Evolutionary conservation across 805 yeast species (phyloP).

Genomic region (Candida peoriensis): DNA sequence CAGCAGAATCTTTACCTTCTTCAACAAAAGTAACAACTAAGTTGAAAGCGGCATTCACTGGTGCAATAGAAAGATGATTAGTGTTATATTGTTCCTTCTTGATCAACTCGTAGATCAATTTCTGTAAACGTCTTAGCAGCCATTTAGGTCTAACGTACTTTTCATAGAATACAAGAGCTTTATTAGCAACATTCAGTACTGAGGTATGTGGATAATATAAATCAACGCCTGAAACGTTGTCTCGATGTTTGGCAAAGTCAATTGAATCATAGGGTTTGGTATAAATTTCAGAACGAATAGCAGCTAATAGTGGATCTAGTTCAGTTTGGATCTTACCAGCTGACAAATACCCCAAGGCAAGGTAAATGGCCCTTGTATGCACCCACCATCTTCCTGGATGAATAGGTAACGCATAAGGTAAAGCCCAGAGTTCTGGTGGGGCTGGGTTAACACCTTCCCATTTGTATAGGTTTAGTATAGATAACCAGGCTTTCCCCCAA

Average conservation of each 20-base stretch:
- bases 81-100: slow-evolving; percentile 76
- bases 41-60: slow-evolving; percentile 84
- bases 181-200: slow-evolving; percentile 58
- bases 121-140: slow-evolving; percentile 49
- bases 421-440: slow-evolving; percentile 89
- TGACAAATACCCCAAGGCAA: slow-evolving; percentile 80
- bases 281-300: slow-evolving; percentile 78
- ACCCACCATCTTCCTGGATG: slow-evolving; percentile 99
- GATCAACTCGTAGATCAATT: slow-evolving; percentile 55
- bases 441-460: slow-evolving; percentile 99
- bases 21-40: slow-evolving; percentile 64
- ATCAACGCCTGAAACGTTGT: slow-evolving; percentile 87
- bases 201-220: slow-evolving; percentile 88
- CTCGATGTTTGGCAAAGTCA: slow-evolving; percentile 66
- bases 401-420: slow-evolving; percentile 76
- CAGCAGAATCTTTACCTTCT: slow-evolving; percentile 64
- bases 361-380: slow-evolving; percentile 88
- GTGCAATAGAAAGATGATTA: slow-evolving; percentile 82
- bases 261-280: slow-evolving; percentile 56
- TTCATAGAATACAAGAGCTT: slow-evolving; percentile 58
- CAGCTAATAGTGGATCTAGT: slow-evolving; percentile 56
- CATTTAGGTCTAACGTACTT: slow-evolving; percentile 70
- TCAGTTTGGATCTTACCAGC: slow-evolving; percentile 50
- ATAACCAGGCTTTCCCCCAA: slow-evolving; percentile 96
- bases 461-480: slow-evolving; percentile 71